A percentile compares a stretch with the other conserved stretches of the same genome.
Evolutionary conservation across 129 eudicot genomes (phyloP).

Genomic region (Chrysanthemum makinoi): DNA sequence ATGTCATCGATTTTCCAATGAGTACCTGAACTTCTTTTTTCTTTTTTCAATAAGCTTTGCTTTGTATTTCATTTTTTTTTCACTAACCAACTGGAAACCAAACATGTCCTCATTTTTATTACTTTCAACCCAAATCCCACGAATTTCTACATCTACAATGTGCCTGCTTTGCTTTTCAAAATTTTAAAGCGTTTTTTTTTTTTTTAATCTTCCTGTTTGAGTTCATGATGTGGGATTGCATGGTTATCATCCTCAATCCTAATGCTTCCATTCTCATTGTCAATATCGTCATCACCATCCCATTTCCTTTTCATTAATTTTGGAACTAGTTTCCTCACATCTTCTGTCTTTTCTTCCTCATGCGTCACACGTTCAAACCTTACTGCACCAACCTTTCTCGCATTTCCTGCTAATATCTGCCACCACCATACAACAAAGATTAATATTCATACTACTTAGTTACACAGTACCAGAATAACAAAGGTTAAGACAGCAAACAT

Average conservation of each 20-base stretch:
- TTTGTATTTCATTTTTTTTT: background rate
- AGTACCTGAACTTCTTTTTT: too few relatives aligned
- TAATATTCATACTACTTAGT: background rate
- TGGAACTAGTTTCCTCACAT: constrained; percentile 51
- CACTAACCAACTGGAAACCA: background rate
- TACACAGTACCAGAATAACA: too few relatives aligned
- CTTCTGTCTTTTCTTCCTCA: constrained; percentile 42
- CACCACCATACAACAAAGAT: constrained; percentile 10
- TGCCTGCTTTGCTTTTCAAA: background rate
- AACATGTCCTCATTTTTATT: background rate
- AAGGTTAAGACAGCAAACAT: background rate
- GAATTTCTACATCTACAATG: constrained; percentile 8
- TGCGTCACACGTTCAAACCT: constrained; percentile 66
- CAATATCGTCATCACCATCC: constrained; percentile 19
- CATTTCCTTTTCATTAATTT: constrained; percentile 60
- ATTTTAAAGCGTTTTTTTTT: constrained; percentile 7
- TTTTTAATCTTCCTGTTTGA: constrained; percentile 24
- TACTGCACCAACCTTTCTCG: constrained; percentile 89
- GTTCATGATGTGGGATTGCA: constrained; percentile 44
- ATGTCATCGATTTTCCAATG: too few relatives aligned
- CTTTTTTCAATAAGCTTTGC: too few relatives aligned
- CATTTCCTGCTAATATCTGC: constrained; percentile 92
- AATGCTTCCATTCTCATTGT: constrained; percentile 28
- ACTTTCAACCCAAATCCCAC: background rate
- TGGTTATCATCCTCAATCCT: constrained; percentile 26